These are phyloP conservation scores for Anisodus acutangulus DNA, from an alignment of 257 asterid genomes.

Conservation along the genomic window DNA sequence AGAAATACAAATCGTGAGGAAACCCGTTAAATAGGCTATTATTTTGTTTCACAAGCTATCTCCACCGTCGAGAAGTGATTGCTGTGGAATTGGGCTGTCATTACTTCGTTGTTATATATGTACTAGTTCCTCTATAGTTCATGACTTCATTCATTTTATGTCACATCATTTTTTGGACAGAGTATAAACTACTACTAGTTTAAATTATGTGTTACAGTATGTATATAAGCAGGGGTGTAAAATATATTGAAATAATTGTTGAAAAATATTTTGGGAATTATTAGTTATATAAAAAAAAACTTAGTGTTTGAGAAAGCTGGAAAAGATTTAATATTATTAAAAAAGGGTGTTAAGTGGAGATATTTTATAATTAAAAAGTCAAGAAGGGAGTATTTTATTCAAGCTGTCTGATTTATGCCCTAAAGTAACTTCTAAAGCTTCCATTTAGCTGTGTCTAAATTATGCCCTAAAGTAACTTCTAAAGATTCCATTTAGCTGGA, in stretches of 20 bases:
- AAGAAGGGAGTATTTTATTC: neutral
- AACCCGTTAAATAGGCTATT: neutral
- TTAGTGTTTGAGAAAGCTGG: neutral
- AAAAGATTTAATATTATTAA: neutral
- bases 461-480: neutral
- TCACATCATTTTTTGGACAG: neutral
- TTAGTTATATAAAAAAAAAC: neutral
- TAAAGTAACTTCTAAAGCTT: neutral
- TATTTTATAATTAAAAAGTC: neutral
- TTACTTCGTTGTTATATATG: neutral
- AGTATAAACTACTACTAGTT: no score
- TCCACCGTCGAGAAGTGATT: neutral
- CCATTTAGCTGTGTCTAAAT: neutral
- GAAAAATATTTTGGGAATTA: neutral
- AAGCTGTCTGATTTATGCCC: neutral
- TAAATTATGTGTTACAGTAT: neutral
- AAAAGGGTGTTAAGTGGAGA: neutral
- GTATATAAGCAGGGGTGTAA: neutral
- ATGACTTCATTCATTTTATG: slow-evolving; percentile 17
- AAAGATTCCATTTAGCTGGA: neutral
- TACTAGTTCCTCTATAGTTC: neutral
- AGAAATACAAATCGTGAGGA: neutral
- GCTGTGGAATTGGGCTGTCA: neutral
- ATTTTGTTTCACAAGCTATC: neutral
- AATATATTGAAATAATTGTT: neutral